These are phyloP conservation scores for Pyrenochaeta sp. DNA, from an alignment of 2,329 filamentous ascomycete species.

Conservation along the genomic window DNA sequence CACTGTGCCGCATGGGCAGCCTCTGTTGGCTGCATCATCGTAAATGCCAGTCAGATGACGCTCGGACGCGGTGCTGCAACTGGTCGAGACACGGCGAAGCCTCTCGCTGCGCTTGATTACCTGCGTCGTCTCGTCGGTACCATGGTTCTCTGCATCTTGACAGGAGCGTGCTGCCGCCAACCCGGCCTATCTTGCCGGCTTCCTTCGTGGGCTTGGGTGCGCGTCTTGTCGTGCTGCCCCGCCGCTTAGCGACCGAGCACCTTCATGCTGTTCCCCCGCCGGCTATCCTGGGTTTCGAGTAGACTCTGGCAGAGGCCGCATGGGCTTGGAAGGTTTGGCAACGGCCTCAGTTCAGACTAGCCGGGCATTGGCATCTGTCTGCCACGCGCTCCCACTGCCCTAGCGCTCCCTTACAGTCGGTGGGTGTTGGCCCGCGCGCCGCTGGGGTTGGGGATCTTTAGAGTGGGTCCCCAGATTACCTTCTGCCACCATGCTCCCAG, in stretches of 20 bases:
- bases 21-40: constrained; percentile 11
- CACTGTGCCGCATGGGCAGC: constrained; percentile 4
- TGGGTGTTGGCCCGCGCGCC: constrained; percentile 4
- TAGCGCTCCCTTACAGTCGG: constrained; percentile 12
- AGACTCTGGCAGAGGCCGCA: neutral
- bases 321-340: constrained; percentile 1
- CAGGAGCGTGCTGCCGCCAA: too few relatives aligned
- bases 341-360: constrained; percentile 1
- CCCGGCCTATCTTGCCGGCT: too few relatives aligned
- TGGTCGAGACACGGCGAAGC: too few relatives aligned
- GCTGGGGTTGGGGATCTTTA: constrained; percentile 10
- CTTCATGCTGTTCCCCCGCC: constrained; percentile 1
- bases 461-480: constrained; percentile 21
- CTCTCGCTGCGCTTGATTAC: too few relatives aligned
- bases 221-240: neutral
- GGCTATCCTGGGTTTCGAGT: constrained; percentile 4
- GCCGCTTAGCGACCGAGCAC: neutral
- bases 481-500: constrained; percentile 9
- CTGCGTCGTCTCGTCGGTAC: constrained; percentile 5
- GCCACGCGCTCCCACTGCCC: constrained; percentile 13
- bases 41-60: constrained; percentile 15
- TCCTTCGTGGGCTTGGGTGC: constrained; percentile 3
- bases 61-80: too few relatives aligned
- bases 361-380: constrained; percentile 1
- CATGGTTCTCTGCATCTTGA: too few relatives aligned